Evolutionary conservation across 2,329 filamentous ascomycete species (phyloP).

Genomic region (Shiraia bambusicola): DNA sequence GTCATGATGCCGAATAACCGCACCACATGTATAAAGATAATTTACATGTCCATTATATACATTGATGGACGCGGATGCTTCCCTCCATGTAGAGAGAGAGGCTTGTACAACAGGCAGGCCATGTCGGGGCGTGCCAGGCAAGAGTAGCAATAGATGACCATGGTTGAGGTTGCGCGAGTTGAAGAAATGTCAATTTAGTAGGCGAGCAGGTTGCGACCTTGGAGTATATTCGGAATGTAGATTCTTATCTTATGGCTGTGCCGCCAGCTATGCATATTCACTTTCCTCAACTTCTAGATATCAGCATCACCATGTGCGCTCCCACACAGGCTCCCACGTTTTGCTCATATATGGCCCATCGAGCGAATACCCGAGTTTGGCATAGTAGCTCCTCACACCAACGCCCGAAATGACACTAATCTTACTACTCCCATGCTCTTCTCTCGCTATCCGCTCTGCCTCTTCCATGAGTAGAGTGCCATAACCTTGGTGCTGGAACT

Average conservation of each 20-base stretch:
- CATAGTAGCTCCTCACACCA: slow-evolving; percentile 92
- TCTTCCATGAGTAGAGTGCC: slow-evolving; percentile 97
- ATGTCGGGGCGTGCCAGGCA: neutral
- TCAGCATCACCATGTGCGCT: slow-evolving; percentile 28
- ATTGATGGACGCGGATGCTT: neutral
- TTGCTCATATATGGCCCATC: slow-evolving; percentile 74
- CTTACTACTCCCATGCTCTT: slow-evolving; percentile 92
- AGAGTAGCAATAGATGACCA: too few species aligned
- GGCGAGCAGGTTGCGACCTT: too few species aligned
- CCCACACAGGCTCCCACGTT: slow-evolving; percentile 38
- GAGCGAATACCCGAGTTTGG: slow-evolving; percentile 86
- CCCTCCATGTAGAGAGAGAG: neutral
- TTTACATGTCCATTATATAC: neutral
- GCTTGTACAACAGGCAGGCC: neutral
- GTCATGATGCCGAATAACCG: slow-evolving; percentile 42
- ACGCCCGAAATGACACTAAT: slow-evolving; percentile 98
- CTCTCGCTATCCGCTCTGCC: slow-evolving; percentile 88
- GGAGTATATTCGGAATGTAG: too few species aligned
- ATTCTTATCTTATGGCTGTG: neutral
- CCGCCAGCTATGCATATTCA: too few species aligned
- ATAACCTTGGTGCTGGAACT: slow-evolving; percentile 98
- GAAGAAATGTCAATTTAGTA: neutral
- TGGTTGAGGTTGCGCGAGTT: neutral
- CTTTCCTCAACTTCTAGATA: too few species aligned
- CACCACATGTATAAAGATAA: neutral